A percentile compares a stretch with the other conserved stretches of the same genome.
Conservation (phyloP, 768 basidiomycete genomes). For the Leccinum barrowsii region DNA sequence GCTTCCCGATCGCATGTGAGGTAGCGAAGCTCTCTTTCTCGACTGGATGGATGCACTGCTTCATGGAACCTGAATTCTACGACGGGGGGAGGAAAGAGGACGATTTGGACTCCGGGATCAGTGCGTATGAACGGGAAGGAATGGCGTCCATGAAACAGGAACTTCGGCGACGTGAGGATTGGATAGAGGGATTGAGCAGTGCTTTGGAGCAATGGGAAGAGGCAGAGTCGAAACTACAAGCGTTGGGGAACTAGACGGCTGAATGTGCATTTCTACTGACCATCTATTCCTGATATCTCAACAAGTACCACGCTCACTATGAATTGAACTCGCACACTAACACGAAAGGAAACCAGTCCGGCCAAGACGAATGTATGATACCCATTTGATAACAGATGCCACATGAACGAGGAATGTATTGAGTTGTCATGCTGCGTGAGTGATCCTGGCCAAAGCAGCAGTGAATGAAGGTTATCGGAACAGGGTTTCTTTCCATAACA, state of each 20-base stretch:
- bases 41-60: not conserved
- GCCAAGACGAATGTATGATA: no score
- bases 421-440: no score
- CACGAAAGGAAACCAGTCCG: no score
- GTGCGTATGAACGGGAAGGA: slow-evolving; percentile 15
- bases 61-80: slow-evolving; percentile 19
- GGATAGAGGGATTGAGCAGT: slow-evolving; percentile 8
- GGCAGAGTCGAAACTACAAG: slow-evolving; percentile 12
- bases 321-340: no score
- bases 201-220: slow-evolving; percentile 16
- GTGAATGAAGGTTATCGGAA: no score
- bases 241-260: not conserved
- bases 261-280: not conserved
- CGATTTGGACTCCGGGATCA: slow-evolving; percentile 8
- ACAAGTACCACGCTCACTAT: no score
- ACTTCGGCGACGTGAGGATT: slow-evolving; percentile 12
- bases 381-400: no score
- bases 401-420: no score
- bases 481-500: no score
- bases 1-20: slow-evolving; percentile 10
- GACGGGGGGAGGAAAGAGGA: slow-evolving; percentile 16
- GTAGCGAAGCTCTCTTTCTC: slow-evolving; percentile 15
- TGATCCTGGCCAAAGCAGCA: no score
- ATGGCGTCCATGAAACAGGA: slow-evolving; percentile 16
- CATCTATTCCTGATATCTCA: no score